Base-by-base conservation (phyloP, 257 asterid genomes). In the Rehmannia glutinosa region DNA sequence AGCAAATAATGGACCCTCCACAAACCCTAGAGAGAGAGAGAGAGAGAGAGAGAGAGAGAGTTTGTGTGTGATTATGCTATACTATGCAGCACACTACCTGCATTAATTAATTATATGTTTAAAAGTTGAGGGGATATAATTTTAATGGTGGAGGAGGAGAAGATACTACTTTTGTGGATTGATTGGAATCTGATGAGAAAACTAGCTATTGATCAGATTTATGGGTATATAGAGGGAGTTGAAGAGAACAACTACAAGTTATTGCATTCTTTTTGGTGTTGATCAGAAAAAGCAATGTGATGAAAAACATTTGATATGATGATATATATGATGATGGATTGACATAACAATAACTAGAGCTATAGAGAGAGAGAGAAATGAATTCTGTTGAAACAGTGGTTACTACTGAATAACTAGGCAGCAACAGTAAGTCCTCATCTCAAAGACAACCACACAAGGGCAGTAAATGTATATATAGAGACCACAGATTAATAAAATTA, bases 1-100 rank as follows among this genome's bases (percentile, higher is more conserved):
- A 32, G 28, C 13, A 64, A 38, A 7, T 0, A 20, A 62, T 64
- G 71, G 69, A 36, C 64, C 67, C 72, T 79, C 67, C 68, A 69
- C 39, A 83, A 84, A 76, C 87, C 90, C 90, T 86, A 84, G 80
- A 69, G 63, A 78, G 85, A 78, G 78, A 75, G 43, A 72, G 24
- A 1, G 52, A 9, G 66, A 15, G 33, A 1, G 13, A 4, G 8
- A 6, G 27, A 41, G 62, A 43, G 38, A 49, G 33, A 45, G 10
- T 28, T 28, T 28, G 5, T 28, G 33, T 28, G n/a, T n/a, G n/a
- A n/a, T n/a, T n/a, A n/a, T 28, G 33, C 33, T 28, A 28, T 5
- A 28, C 33, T 5, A 2, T 28, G 33, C 33, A 28, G 27, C 2
- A 54, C 50, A 19, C 39, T n/a, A n/a, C n/a, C n/a, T n/a, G n/a